Evolutionary conservation across 176 grass and related monocot species (phyloP).

Genomic region (Carex myosuroides): DNA sequence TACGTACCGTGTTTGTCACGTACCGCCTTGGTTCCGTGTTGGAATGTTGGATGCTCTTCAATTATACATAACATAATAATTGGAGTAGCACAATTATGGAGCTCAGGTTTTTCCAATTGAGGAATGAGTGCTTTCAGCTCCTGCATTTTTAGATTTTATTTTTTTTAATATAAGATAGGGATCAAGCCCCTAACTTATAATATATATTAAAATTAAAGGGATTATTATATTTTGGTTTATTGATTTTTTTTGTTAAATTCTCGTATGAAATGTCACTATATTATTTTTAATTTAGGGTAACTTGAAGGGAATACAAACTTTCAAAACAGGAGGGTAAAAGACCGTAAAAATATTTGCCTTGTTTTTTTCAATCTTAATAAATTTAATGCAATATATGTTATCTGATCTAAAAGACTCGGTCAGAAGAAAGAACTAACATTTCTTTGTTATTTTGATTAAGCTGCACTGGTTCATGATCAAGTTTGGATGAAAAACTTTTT

Average conservation of each 20-base stretch:
- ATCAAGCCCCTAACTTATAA: too few relatives aligned
- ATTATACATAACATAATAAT: not conserved
- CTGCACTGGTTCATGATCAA: not conserved
- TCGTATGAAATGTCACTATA: not conserved
- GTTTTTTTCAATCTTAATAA: not conserved
- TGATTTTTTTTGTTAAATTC: not conserved
- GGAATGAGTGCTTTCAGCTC: not conserved
- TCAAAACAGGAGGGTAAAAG: not conserved
- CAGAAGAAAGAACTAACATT: not conserved
- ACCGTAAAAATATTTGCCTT: not conserved
- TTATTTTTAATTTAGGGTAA: not conserved
- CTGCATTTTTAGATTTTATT: not conserved
- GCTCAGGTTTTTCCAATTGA: not conserved
- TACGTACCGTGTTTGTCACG: conserved; percentile 12
- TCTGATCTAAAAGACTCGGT: not conserved
- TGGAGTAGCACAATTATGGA: not conserved
- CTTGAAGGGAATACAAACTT: not conserved
- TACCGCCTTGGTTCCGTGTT: not conserved
- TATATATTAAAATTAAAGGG: too few relatives aligned
- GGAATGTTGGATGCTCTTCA: not conserved
- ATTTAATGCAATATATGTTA: not conserved
- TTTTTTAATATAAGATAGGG: not conserved
- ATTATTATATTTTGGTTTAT: too few relatives aligned
- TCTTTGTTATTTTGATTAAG: not conserved
- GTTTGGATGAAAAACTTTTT: not conserved